Evolutionary conservation across 176 grass and related monocot species (phyloP), one percentile per base, ranked within the genome.

Genomic region (Saccharum spontaneum): DNA sequence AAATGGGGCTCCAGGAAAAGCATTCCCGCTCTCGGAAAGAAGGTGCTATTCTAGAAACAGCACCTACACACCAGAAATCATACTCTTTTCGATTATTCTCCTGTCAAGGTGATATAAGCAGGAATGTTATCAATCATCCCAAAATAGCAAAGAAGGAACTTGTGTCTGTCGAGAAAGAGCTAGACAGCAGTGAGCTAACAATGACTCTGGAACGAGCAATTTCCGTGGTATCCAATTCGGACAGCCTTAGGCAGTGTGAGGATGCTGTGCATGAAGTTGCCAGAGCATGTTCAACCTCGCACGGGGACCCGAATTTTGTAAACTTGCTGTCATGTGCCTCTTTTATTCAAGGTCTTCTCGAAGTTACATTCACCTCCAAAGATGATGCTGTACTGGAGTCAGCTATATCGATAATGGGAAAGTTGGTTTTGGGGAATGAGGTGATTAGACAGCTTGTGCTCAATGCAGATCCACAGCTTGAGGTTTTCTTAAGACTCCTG

Each of bases 351-450:
- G 97, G 97, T 22, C 90, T 99, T 89, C 88, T 99, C 20, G 97
- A 96, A 38, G 94, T 99, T 44, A 90, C 91, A 77, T 96, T 95
- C 86, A 99, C 93, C 78, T 99, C 97, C 57, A 99, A 90, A 89
- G 90, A 96, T 78, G 97, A 99, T 36, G 65, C 76, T 16, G 93
- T 96, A 50, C 87, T 99, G 78, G 93, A 96, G 60, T 90, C 89
- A 52, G 89, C 97, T 39, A 91, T 99, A 68, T 96, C 87, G 24
- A 82, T 96, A 72, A 86, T 99, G 73, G 93, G 91, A 41, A 90
- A 94, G 71, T 82, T 99, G 39, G 86, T 92, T 15, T 64, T 83
- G 20, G 90, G 78, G 24, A 92, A 94, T 62, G 90, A 99, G 77
- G 82, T 94, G 69, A 92, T 90, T 12, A 94, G 90, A 89, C 97